phyloP scores from a whole-genome alignment of 805 yeast species.

The Nematodospora valgi region DNA sequence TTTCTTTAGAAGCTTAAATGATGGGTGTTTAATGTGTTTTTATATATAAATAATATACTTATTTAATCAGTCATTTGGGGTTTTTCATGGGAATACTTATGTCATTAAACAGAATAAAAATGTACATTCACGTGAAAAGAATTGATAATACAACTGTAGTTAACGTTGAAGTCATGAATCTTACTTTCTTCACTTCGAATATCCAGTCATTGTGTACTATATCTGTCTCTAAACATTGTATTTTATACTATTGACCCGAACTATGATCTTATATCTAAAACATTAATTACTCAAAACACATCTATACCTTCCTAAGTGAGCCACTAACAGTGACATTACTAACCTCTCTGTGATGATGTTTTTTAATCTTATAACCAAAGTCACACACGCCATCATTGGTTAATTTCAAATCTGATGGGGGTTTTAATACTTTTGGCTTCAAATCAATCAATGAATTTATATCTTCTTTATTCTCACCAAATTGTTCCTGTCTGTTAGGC shows the following conservation, averaged over 20 bases:
- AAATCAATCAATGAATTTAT: conserved; percentile 8
- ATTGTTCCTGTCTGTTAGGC: not conserved
- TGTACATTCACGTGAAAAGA: no score
- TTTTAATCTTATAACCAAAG: conserved; percentile 39
- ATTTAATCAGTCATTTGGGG: no score
- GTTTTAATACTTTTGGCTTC: conserved; percentile 2
- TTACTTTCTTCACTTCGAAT: no score
- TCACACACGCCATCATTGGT: conserved; percentile 35
- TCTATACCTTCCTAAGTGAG: conserved; percentile 1
- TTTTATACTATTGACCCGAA: no score
- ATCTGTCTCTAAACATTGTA: not conserved
- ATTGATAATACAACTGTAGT: no score
- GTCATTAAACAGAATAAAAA: no score
- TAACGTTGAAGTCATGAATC: no score
- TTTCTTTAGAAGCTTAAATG: conserved; percentile 91
- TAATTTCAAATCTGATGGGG: conserved; percentile 14
- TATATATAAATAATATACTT: no score
- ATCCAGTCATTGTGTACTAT: no score
- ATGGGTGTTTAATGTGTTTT: no score
- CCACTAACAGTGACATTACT: conserved; percentile 20
- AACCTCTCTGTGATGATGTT: conserved; percentile 40
- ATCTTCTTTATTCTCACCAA: conserved; percentile 3
- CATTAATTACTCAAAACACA: no score
- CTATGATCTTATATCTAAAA: not conserved
- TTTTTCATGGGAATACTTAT: no score